Base-by-base conservation (phyloP, 176 grass and related monocot genomes). In the Triticum turgidum region DNA sequence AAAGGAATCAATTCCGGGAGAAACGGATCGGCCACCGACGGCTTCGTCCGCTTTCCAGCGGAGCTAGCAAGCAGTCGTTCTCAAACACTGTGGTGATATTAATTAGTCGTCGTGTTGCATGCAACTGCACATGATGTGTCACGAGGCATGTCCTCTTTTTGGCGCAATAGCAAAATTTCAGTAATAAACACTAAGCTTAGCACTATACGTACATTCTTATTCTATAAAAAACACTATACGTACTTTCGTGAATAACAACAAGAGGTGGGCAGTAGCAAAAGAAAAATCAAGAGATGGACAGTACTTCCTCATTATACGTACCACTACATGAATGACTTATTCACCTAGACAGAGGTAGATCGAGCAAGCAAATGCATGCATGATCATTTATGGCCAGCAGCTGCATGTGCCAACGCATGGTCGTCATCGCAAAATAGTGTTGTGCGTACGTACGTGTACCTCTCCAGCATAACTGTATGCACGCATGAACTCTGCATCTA, bases 11-110 rank as follows among this genome's bases (percentile, higher is more conserved):
- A 1, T 8, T 59, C 56, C 56, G 2, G 18, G 18, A 59, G 18
- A 59, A 59, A 59, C 18, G 56, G 56, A 59, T 59, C 56, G 20
- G 56, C 34, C 54, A 61, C 85, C 37, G 85, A 87, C 78, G 41
- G 21, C 33, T 42, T 24, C 37, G 14, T 59, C 33, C 1, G 54
- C 27, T 68, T 67, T 68, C 52, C 21, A 18, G n/a, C 61, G 14
- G 21, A 18, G 27, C 29, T 18, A 59, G 13, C 51, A 37, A 84
- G 58, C 58, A 29, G 63, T 59, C 56, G 0, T 59, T 59, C 2
- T 59, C 56, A 59, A 20, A 59, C 56, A 58, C 56, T 83, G 52
- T 69, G 7, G 37, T 9, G 2, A 33, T 17, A 35, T 4, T 62
- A 22, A 21, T 18, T 69, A 27, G 14, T 29, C 3, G 15, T 32